phyloP scores from a whole-genome alignment of 495 filamentous ascomycete species.

The Xylaria longipes region DNA sequence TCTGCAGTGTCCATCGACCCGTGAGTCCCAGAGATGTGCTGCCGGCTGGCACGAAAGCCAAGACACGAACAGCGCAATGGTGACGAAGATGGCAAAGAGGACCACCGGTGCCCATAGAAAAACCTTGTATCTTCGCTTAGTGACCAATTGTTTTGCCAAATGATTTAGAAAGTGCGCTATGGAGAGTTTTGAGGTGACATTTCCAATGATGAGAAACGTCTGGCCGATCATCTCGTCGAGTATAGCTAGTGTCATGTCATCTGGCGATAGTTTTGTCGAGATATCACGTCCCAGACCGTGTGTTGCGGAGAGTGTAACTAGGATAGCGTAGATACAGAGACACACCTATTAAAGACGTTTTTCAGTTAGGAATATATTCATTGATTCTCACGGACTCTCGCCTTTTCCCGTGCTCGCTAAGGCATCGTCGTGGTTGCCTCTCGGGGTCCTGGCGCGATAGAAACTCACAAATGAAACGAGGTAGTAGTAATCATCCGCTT shows the following conservation, averaged over 20 bases:
- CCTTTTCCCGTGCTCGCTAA: background rate
- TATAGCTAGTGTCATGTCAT: background rate
- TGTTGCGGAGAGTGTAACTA: background rate
- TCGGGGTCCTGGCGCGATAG: background rate
- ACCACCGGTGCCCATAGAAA: background rate
- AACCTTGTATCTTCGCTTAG: background rate
- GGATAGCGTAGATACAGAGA: background rate
- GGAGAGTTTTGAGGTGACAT: conserved; percentile 10
- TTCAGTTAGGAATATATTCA: background rate
- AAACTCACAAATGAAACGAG: conserved; percentile 12
- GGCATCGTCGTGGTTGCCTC: background rate
- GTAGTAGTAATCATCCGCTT: conserved; percentile 2
- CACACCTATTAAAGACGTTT: background rate
- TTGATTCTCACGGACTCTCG: background rate
- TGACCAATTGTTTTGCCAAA: background rate
- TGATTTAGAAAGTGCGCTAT: background rate
- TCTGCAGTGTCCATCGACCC: conserved; percentile 1
- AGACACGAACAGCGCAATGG: background rate
- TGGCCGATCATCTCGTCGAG: conserved; percentile 12
- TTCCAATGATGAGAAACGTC: conserved; percentile 18
- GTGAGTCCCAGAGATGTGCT: conserved; percentile 5
- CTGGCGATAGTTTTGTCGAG: background rate
- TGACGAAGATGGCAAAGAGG: background rate
- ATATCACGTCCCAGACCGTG: conserved; percentile 8
- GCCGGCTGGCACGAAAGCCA: conserved; percentile 12